These are phyloP conservation scores for Arabidopsis suecica DNA, from an alignment of 345 rosid genomes.

Conservation along the genomic window DNA sequence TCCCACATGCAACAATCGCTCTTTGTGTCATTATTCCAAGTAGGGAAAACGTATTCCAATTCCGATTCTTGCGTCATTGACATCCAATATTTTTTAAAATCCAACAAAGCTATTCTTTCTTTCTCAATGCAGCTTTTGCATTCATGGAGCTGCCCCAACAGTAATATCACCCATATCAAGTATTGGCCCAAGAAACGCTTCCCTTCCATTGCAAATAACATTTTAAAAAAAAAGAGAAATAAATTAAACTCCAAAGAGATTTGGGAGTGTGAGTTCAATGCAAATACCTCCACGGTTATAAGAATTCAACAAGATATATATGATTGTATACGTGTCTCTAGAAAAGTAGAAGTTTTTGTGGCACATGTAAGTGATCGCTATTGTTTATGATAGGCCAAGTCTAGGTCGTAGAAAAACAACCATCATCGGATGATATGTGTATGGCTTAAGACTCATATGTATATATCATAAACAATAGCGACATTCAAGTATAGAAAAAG, in stretches of 20 bases:
- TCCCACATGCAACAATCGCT: constrained; percentile 23
- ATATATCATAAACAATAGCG: too few relatives aligned
- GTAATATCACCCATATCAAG: constrained; percentile 1
- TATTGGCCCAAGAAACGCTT: not conserved
- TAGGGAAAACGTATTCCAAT: not conserved
- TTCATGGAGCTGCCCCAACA: constrained; percentile 2
- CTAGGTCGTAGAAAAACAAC: too few relatives aligned
- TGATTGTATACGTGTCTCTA: not conserved
- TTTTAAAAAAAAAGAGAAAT: not conserved
- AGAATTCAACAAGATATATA: not conserved
- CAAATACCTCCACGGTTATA: not conserved
- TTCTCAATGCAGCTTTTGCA: constrained; percentile 4
- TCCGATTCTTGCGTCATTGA: not conserved
- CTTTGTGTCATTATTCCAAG: constrained; percentile 23
- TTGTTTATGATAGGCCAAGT: not conserved
- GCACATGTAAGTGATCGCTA: not conserved
- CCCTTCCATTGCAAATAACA: not conserved
- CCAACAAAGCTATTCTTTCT: constrained; percentile 3
- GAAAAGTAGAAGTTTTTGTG: not conserved
- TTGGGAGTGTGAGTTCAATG: not conserved
- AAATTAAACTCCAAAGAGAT: not conserved
- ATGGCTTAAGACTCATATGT: too few relatives aligned
- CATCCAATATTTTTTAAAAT: not conserved
- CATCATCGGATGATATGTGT: too few relatives aligned
- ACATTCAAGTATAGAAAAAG: too few relatives aligned